A percentile compares a stretch with the other conserved stretches of the same genome.
Evolutionary conservation across 192 early-diverging fungal genomes (phyloP).

Genomic region (Backusella macrospora): DNA sequence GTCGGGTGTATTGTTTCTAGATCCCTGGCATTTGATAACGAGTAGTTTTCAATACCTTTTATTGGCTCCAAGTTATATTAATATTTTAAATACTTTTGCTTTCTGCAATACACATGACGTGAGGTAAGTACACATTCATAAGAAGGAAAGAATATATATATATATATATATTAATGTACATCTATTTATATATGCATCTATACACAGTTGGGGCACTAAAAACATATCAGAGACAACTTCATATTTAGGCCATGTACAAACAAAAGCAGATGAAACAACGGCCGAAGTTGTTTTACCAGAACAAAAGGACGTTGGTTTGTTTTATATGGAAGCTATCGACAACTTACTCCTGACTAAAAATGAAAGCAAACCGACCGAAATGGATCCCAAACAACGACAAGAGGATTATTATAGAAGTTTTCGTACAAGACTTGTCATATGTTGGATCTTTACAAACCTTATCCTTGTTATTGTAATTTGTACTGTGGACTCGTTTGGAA

Average conservation of each 20-base stretch:
- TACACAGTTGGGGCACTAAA: constrained; percentile 85
- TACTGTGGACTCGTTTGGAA: constrained; percentile 43
- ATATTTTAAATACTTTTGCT: constrained; percentile 72
- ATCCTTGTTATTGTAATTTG: constrained; percentile 68
- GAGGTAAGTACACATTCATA: background rate
- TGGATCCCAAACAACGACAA: constrained; percentile 62
- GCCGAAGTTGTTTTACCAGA: constrained; percentile 79
- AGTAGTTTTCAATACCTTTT: constrained; percentile 71
- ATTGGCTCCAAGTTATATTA: constrained; percentile 73
- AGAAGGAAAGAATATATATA: too few relatives aligned
- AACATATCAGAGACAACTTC: constrained; percentile 69
- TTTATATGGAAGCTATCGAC: constrained; percentile 74
- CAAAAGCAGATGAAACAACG: constrained; percentile 61
- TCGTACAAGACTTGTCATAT: constrained; percentile 73
- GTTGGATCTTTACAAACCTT: constrained; percentile 79
- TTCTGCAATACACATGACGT: constrained; percentile 60
- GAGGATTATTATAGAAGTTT: constrained; percentile 84
- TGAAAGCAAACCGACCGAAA: constrained; percentile 47
- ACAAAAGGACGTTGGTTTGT: constrained; percentile 75
- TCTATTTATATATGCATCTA: background rate
- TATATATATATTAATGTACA: background rate
- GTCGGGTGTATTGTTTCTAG: constrained; percentile 66
- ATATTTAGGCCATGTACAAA: constrained; percentile 80
- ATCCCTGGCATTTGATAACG: constrained; percentile 82
- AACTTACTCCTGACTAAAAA: constrained; percentile 47